A percentile compares a stretch with the other conserved stretches of the same genome.
Conservation (phyloP, 2,329 filamentous ascomycete genomes). For the Coccinonectria pachysandricola region DNA sequence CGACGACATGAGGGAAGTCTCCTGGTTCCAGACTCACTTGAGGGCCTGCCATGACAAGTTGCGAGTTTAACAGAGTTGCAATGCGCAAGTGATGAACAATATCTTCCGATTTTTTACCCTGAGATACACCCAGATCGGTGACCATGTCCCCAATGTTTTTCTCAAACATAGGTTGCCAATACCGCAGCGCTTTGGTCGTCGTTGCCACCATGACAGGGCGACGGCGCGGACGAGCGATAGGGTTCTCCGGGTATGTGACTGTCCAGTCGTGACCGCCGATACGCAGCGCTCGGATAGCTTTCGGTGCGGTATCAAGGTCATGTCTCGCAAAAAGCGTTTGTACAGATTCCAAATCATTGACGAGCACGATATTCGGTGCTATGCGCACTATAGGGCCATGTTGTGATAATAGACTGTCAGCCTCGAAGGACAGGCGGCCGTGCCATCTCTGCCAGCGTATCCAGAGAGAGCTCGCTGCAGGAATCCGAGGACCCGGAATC, state of each 20-base stretch:
- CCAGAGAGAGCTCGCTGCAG: conserved; percentile 6
- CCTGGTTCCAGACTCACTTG: conserved; percentile 4
- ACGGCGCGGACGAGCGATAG: conserved; percentile 7
- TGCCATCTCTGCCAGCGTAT: conserved; percentile 11
- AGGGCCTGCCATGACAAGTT: conserved; percentile 9
- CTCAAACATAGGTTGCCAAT: conserved; percentile 8
- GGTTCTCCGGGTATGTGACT: conserved; percentile 9
- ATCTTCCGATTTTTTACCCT: conserved; percentile 7
- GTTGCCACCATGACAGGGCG: conserved; percentile 11
- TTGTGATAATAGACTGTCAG: conserved; percentile 5
- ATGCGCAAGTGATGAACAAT: conserved; percentile 10
- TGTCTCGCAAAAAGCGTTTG: conserved; percentile 5
- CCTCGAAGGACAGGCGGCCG: conserved; percentile 8
- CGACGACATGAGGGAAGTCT: conserved; percentile 8
- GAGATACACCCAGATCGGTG: conserved; percentile 4
- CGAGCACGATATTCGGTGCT: conserved; percentile 2
- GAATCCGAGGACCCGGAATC: conserved; percentile 6
- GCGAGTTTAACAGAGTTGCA: conserved; percentile 7
- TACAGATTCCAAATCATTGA: conserved; percentile 5
- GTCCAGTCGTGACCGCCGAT: conserved; percentile 13
- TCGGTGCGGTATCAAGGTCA: conserved; percentile 9
- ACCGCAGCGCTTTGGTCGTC: conserved; percentile 7
- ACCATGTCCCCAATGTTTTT: conserved; percentile 6
- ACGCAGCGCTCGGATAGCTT: conserved; percentile 9
- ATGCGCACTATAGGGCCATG: conserved; percentile 2